A percentile compares a stretch with the other conserved stretches of the same genome.
phyloP scores from a whole-genome alignment of 495 filamentous ascomycete genomes.

The Articulospora tetracladia region DNA sequence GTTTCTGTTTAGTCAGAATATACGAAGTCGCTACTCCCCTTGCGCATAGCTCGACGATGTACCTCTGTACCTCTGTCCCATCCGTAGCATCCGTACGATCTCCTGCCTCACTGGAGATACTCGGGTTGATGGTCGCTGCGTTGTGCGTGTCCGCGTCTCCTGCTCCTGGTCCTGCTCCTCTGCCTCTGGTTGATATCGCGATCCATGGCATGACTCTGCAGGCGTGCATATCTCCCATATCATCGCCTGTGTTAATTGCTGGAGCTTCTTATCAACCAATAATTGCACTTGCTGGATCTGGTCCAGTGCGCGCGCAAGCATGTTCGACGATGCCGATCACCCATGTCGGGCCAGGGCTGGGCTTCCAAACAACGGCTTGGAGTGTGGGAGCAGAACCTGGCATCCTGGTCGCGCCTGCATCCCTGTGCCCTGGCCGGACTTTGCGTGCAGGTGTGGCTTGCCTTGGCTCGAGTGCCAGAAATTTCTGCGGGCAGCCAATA shows the following conservation, averaged over 20 bases:
- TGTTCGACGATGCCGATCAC: not conserved
- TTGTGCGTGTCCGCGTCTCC: too few species aligned
- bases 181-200: not conserved
- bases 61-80: too few species aligned
- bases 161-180: too few species aligned
- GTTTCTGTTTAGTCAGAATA: too few species aligned
- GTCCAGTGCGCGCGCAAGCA: not conserved
- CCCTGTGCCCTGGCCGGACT: not conserved
- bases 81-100: too few species aligned
- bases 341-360: not conserved
- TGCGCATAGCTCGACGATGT: too few species aligned
- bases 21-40: too few species aligned
- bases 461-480: not conserved
- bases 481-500: not conserved
- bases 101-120: too few species aligned
- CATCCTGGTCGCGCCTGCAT: not conserved
- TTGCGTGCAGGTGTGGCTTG: not conserved
- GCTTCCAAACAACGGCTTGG: not conserved
- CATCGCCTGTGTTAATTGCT: not conserved
- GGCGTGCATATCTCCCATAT: not conserved
- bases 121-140: too few species aligned
- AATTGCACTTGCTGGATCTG: not conserved
- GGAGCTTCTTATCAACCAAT: not conserved
- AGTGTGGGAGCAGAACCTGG: not conserved
- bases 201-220: conserved; percentile 1